Base-by-base conservation (phyloP, 179 eudicot species). In the Gypsophila paniculata region DNA sequence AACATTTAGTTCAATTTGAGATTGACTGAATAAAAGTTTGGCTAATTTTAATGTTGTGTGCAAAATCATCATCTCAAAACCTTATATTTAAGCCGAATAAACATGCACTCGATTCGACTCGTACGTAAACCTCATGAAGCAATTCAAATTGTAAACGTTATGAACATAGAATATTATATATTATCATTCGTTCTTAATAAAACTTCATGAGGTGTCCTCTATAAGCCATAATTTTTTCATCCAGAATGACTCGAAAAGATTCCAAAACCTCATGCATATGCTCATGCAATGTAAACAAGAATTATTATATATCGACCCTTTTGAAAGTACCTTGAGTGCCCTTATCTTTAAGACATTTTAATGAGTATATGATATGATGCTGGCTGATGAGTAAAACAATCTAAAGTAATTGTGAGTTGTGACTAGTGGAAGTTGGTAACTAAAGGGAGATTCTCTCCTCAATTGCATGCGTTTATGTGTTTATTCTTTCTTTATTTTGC, bases 401-500 rank as follows among this genome's bases (percentile, higher is more conserved):
- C 2, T 38, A 63, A 71, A 65, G 68, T 29, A 29, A 29, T 58
- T 44, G 61, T 60, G 58, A 29, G 4, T 58, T 44, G 61, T 60
- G 58, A 77, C 61, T 77, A 66, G 76, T 76, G 71, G 71, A 76
- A 34, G 75, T 71, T 71, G 79, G 75, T 71, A 26, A 39, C 49
- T n/a, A 32, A 54, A 63, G 63, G 55, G 67, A 29, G 34, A 29
- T 29, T 57, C 65, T 76, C 39, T 55, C 2, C 44, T 54, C 21
- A 14, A 18, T 49, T 63, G 32, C 51, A 71, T 62, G 71, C 19
- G n/a, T 21, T 55, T 42, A 42, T 42, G 25, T 2, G 23, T 13
- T 62, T 7, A 18, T 12, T 67, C 18, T 63, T 38, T 17, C 71
- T 29, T 42, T 64, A 63, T 54, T 63, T 53, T 75, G 54, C 18